Evolutionary conservation across 768 basidiomycete species (phyloP), one percentile per base, ranked within the genome.

Genomic region (Lactarius pseudohatsudake): DNA sequence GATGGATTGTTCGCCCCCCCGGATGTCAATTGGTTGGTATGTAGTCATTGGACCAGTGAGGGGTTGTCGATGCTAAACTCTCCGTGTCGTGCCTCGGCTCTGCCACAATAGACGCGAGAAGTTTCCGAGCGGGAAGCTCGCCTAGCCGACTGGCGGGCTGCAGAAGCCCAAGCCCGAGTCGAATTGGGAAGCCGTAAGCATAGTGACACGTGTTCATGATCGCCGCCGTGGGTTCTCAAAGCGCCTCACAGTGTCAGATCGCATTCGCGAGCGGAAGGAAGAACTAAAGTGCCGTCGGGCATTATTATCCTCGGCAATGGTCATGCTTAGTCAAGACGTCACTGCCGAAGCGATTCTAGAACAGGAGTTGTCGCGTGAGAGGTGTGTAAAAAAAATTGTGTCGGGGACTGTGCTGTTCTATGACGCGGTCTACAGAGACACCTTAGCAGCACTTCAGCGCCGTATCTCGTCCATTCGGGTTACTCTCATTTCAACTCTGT

Each of bases 401-500:
- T 57, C 47, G 41, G 30, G 62, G 47, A 26, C 50, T 6, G 38
- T 32, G 45, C 60, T 53, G 63, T 74, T 66, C 67, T 71, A 62
- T 70, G 64, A 32, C 41, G 66, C 66, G 45, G 47, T 53, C 60
- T 38, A n/a, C 72, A 92, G 90, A 72, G 72, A 74, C 22, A 79
- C 78, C 34, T 80, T 85, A 47, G 69, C 74, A 40, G 72, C 79
- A 36, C 82, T 91, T 64, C 82, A 78, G 58, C 78, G 78, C 55
- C 80, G 77, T 57, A 77, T 92, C 64, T 72, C 78, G 7, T 79
- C 84, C 26, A 82, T 81, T 57, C 85, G 88, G 64, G 87, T 84
- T 40, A 82, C 83, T 8, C 83, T 92, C 60, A 79, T 94, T 66
- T 86, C 88, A 20, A 83, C 82, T 15, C 83, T 97, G 55, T 85